phyloP scores from a whole-genome alignment of 345 rosid genomes.

The Moricandia moricandioides region DNA sequence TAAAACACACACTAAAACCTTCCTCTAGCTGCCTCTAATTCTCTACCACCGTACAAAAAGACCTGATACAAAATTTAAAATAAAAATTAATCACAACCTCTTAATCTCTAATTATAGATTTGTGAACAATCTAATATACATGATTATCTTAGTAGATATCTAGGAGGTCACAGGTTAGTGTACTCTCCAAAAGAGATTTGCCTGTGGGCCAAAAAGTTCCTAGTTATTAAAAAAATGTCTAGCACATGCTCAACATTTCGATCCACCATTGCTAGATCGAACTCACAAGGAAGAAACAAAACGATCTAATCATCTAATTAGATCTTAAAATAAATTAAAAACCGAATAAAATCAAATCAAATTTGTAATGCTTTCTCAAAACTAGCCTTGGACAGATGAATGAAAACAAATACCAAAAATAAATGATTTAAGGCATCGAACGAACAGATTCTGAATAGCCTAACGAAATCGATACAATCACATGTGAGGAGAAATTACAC shows the following conservation, averaged over 20 bases:
- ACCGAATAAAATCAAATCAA: neutral
- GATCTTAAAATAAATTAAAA: conserved; percentile 32
- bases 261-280: conserved; percentile 23
- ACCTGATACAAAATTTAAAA: conserved; percentile 11
- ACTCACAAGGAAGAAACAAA: neutral
- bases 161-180: conserved; percentile 8
- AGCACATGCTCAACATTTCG: neutral
- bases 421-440: neutral
- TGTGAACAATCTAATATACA: conserved; percentile 17
- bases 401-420: neutral
- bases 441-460: neutral
- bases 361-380: neutral
- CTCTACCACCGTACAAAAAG: conserved; percentile 25
- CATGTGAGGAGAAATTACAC: conserved; percentile 22
- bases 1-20: neutral
- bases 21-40: conserved; percentile 18
- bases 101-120: neutral
- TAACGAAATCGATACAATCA: conserved; percentile 24
- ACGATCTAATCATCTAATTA: conserved; percentile 20
- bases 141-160: neutral
- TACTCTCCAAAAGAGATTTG: too few relatives aligned
- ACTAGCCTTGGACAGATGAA: neutral
- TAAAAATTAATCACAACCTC: neutral
- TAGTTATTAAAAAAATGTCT: neutral
- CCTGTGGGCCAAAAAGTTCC: too few relatives aligned